Evolutionary conservation across 176 grass and related monocot genomes (phyloP).

Genomic region (Triticum aestivum): DNA sequence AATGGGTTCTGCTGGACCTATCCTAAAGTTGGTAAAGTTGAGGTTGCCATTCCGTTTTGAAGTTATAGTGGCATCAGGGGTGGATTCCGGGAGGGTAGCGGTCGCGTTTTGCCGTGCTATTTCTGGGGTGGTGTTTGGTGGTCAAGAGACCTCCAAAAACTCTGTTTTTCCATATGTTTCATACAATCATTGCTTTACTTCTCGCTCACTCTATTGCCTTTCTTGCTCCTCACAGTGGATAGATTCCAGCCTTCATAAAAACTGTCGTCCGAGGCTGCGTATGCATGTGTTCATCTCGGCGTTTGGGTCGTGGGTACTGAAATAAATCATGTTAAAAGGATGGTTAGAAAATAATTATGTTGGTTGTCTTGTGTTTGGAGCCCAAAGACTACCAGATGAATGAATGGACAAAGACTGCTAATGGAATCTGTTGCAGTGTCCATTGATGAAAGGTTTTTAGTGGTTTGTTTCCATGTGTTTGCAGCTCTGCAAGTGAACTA

Average conservation of each 20-base stretch:
- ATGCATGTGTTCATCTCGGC: too few species aligned
- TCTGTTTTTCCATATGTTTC: conserved; percentile 8
- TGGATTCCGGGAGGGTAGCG: conserved; percentile 8
- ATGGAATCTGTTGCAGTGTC: too few species aligned
- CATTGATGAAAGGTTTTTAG: too few species aligned
- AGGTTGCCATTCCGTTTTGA: conserved; percentile 10
- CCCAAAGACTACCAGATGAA: too few species aligned
- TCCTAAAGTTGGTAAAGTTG: conserved; percentile 45
- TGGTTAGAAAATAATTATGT: too few species aligned
- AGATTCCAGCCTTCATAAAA: background rate
- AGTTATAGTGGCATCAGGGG: conserved; percentile 24
- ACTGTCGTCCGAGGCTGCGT: too few species aligned
- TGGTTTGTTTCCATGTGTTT: too few species aligned
- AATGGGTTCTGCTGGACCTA: conserved; percentile 16
- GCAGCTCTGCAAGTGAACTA: too few species aligned
- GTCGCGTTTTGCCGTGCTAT: conserved; percentile 18
- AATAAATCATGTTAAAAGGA: too few species aligned
- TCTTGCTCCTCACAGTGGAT: background rate
- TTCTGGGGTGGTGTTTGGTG: conserved; percentile 38
- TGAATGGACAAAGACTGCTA: too few species aligned
- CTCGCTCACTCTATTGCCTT: background rate
- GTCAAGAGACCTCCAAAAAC: conserved; percentile 24
- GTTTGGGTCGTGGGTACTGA: too few species aligned
- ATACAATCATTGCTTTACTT: background rate
- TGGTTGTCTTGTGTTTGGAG: too few species aligned